phyloP scores from a whole-genome alignment of 495 filamentous ascomycete species.

The Elasticomyces elasticus region DNA sequence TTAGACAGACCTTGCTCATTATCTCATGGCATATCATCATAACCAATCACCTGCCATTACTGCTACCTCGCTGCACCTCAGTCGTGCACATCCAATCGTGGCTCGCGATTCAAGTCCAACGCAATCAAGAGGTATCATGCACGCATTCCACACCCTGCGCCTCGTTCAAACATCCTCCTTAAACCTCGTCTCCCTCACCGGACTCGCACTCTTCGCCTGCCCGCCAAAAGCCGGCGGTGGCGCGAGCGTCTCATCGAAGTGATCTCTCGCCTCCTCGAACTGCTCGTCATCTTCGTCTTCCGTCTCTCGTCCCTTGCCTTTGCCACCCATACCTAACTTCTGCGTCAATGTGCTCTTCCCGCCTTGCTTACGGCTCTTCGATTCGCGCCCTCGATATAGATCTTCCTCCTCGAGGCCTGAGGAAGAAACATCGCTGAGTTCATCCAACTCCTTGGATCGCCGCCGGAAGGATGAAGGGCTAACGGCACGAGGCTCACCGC shows the following conservation, averaged over 20 bases:
- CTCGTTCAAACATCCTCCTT: slow-evolving; percentile 19
- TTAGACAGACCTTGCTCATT: too few relatives aligned
- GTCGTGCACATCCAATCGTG: too few relatives aligned
- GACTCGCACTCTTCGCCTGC: slow-evolving; percentile 19
- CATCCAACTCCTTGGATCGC: not conserved
- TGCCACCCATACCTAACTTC: slow-evolving; percentile 4
- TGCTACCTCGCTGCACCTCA: too few relatives aligned
- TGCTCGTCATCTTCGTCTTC: slow-evolving; percentile 3
- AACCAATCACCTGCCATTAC: too few relatives aligned
- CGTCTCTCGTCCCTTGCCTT: slow-evolving; percentile 3
- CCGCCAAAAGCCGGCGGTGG: slow-evolving; percentile 21
- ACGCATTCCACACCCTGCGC: not conserved
- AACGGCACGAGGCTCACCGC: not conserved
- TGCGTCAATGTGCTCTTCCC: not conserved
- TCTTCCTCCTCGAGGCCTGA: slow-evolving; percentile 20
- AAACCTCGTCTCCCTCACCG: slow-evolving; percentile 23
- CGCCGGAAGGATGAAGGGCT: slow-evolving; percentile 16
- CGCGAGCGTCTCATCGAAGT: slow-evolving; percentile 23
- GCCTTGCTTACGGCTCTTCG: not conserved
- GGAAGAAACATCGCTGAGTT: slow-evolving; percentile 10
- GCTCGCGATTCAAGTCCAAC: too few relatives aligned
- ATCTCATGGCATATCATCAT: too few relatives aligned
- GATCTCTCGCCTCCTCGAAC: slow-evolving; percentile 27
- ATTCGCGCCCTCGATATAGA: slow-evolving; percentile 10
- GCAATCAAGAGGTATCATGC: not conserved